phyloP scores from a whole-genome alignment of 106 monocot species.

The Cymbidium sinense region DNA sequence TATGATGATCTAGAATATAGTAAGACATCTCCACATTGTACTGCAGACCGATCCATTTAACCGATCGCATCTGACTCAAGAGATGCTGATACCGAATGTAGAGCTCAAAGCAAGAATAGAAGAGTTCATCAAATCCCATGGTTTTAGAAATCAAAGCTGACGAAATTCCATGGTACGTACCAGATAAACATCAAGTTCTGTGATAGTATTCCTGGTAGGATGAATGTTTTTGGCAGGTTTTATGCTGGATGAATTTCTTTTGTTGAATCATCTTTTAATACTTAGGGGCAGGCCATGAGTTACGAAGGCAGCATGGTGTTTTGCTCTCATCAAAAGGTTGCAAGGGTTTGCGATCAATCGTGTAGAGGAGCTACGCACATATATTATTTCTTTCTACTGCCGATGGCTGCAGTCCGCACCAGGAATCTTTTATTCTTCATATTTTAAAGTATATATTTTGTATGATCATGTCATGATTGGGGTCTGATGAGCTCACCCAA shows the following conservation, averaged over 20 bases:
- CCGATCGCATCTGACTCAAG: slow-evolving; percentile 90
- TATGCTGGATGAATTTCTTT: too few relatives aligned
- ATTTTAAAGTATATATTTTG: not conserved
- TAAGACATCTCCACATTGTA: not conserved
- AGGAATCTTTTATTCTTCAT: not conserved
- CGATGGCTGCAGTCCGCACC: not conserved
- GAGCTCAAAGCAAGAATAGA: slow-evolving; percentile 77
- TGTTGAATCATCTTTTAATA: too few relatives aligned
- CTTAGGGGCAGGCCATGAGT: too few relatives aligned
- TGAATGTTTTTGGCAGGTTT: too few relatives aligned
- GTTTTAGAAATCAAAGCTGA: slow-evolving; percentile 15
- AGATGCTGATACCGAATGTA: slow-evolving; percentile 82
- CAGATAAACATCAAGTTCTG: too few relatives aligned
- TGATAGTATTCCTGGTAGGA: too few relatives aligned
- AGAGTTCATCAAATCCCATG: slow-evolving; percentile 60
- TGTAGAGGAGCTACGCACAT: not conserved
- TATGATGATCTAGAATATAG: not conserved
- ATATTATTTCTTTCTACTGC: not conserved
- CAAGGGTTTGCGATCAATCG: not conserved
- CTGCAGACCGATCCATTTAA: slow-evolving; percentile 95
- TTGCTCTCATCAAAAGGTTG: not conserved
- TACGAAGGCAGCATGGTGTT: too few relatives aligned
- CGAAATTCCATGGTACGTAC: too few relatives aligned
- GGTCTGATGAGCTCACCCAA: not conserved
- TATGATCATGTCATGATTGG: not conserved